These are phyloP conservation scores for Fraxinus sp. DNA, from an alignment of 305 asterid species.

Conservation along the genomic window DNA sequence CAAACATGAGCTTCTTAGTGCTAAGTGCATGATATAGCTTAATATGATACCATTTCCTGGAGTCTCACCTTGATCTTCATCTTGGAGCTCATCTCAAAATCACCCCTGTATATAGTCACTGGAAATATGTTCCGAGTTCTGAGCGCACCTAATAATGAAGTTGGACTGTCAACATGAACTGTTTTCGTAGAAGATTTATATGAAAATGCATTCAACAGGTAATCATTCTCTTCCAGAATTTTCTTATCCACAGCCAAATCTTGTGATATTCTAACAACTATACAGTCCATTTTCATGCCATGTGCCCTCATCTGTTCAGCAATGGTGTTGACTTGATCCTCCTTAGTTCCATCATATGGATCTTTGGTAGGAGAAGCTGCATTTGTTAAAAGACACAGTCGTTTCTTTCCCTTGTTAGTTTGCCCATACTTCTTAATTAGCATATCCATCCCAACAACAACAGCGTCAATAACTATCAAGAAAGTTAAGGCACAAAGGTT, in stretches of 20 bases:
- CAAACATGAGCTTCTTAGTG: not conserved
- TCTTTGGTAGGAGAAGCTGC: constrained; percentile 73
- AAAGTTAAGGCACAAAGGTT: constrained; percentile 50
- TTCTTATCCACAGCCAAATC: constrained; percentile 37
- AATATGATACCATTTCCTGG: constrained; percentile 11
- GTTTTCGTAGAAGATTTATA: constrained; percentile 56
- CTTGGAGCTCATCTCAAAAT: constrained; percentile 67
- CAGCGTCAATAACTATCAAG: constrained; percentile 85
- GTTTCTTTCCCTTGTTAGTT: constrained; percentile 85
- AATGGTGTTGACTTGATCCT: constrained; percentile 86
- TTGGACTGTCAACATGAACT: constrained; percentile 72
- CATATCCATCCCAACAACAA: constrained; percentile 93
- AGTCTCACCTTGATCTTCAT: constrained; percentile 79
- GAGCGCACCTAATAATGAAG: constrained; percentile 76
- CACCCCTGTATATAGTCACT: constrained; percentile 81
- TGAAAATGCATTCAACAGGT: constrained; percentile 56
- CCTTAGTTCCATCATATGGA: constrained; percentile 86
- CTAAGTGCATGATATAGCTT: not conserved
- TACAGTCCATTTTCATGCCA: constrained; percentile 92
- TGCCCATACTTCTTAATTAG: constrained; percentile 73
- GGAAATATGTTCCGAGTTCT: constrained; percentile 87
- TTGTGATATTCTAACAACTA: constrained; percentile 49
- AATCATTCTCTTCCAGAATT: constrained; percentile 81
- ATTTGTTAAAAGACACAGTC: constrained; percentile 79
- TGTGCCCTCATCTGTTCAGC: constrained; percentile 68